These are phyloP conservation scores for Marasmius fiardii DNA, from an alignment of 1,284 basidiomycete species.

Conservation along the genomic window DNA sequence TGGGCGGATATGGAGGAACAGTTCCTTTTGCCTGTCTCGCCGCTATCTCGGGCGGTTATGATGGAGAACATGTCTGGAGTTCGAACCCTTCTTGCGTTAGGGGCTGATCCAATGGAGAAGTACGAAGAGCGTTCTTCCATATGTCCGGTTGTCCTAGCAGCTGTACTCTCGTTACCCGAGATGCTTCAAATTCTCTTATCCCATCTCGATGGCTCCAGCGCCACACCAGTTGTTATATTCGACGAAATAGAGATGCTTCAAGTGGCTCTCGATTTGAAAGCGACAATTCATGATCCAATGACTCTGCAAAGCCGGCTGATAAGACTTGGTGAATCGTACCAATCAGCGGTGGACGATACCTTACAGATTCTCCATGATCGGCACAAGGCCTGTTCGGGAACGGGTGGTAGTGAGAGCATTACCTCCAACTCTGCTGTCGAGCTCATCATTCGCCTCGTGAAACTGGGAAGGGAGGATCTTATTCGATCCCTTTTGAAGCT, in stretches of 20 bases:
- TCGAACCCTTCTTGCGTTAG: constrained; percentile 1
- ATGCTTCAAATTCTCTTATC: constrained; percentile 3
- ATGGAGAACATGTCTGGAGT: constrained; percentile 7
- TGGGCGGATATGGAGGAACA: constrained; percentile 7
- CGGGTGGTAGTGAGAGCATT: no score
- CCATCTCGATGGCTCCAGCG: constrained; percentile 6
- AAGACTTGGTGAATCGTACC: background rate
- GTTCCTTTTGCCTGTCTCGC: constrained; percentile 3
- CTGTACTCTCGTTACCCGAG: constrained; percentile 5
- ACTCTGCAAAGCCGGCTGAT: constrained; percentile 4
- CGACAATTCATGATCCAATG: constrained; percentile 8
- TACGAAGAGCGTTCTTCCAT: constrained; percentile 2
- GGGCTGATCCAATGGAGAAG: constrained; percentile 8
- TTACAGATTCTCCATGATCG: constrained; percentile 10
- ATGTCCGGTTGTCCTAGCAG: constrained; percentile 4
- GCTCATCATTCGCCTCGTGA: no score
- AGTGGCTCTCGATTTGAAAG: constrained; percentile 9
- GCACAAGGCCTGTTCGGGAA: no score
- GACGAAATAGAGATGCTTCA: constrained; percentile 8
- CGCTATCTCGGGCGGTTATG: constrained; percentile 9
- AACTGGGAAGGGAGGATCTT: no score
- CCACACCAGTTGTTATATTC: no score
- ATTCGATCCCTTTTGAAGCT: no score
- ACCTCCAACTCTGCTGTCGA: no score
- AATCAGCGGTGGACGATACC: constrained; percentile 1